Base-by-base conservation (phyloP, 441 rosid species). In the Dalechampia spathulata region DNA sequence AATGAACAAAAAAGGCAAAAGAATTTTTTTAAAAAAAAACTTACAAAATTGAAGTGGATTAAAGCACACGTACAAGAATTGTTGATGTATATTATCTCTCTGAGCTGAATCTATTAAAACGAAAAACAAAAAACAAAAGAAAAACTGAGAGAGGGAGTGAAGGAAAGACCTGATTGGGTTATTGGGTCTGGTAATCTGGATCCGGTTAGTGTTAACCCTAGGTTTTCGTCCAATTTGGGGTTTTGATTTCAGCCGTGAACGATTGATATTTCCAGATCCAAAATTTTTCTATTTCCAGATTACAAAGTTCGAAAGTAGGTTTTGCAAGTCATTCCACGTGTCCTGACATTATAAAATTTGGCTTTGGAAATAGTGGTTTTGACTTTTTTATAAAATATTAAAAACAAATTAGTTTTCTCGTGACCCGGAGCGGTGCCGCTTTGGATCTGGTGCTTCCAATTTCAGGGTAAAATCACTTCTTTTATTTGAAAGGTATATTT, bases 191-290 rank as follows among this genome's bases (percentile, higher is more conserved):
- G 41, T 5, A n/a, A 76, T 74, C 68, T 52, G 71, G 76, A 66
- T 72, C 79, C 73, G 62, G 78, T 75, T 75, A 47, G 58, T 45
- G 77, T 66, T 60, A 66, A 69, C 71, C 70, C 76, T 75, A 68
- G 72, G 66, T 52, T 51, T 56, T 52, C 76, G 76, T 72, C 64
- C 28, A 58, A 64, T 42, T 64, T 62, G 61, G 76, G 72, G 38
- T 75, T 75, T 71, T 62, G 70, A 2, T 10, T 57, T 41, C 19
- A n/a, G 34, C 8, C 34, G 8, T 30, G 2, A 43, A 23, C 32
- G 27, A n/a, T 54, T 57, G 65, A 37, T 61, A 61, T 54, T 30
- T 21, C 19, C 71, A 64, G 44, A 14, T 39, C 1, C 1, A 15
- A 2, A 3, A 45, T 49, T 60, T 40, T 7, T 6, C 22, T 11